phyloP scores from a whole-genome alignment of 2,329 filamentous ascomycete species.

The Exophiala xenobiotica region DNA sequence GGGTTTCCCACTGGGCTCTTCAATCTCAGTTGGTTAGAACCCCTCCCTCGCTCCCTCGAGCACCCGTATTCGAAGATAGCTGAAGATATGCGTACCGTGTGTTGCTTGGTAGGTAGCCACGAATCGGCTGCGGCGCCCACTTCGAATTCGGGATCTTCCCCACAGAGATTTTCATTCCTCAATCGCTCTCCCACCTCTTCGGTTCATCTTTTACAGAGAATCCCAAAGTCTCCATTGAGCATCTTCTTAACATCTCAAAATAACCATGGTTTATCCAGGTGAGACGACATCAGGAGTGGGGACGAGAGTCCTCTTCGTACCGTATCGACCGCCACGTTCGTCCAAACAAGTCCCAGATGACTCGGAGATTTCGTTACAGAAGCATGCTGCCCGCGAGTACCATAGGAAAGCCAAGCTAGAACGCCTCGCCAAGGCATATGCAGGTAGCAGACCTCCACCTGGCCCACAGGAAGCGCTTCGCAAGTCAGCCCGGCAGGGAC shows the following conservation, averaged over 20 bases:
- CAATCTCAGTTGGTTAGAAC: too few species aligned
- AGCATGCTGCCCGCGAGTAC: conserved; percentile 23
- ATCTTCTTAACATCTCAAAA: background rate
- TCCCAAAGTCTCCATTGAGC: background rate
- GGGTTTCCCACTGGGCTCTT: too few species aligned
- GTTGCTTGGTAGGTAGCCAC: too few species aligned
- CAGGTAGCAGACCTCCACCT: conserved; percentile 1
- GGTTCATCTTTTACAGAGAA: too few species aligned
- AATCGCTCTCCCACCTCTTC: too few species aligned
- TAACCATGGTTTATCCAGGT: background rate
- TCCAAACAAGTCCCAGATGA: background rate
- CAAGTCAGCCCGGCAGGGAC: background rate
- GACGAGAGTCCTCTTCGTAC: conserved; percentile 19
- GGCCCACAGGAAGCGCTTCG: background rate
- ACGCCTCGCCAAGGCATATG: conserved; percentile 4
- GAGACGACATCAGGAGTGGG: background rate
- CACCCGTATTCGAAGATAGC: too few species aligned
- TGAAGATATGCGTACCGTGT: too few species aligned
- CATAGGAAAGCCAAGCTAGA: conserved; percentile 19
- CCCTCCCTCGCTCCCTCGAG: too few species aligned
- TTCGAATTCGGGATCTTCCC: too few species aligned
- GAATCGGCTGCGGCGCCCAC: too few species aligned
- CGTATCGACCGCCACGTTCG: conserved; percentile 5
- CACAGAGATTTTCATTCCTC: too few species aligned
- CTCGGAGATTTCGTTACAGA: conserved; percentile 7